A percentile compares a stretch with the other conserved stretches of the same genome.
Evolutionary conservation across 2,329 filamentous ascomycete species (phyloP).

Genomic region (Sclerotinia borealis): DNA sequence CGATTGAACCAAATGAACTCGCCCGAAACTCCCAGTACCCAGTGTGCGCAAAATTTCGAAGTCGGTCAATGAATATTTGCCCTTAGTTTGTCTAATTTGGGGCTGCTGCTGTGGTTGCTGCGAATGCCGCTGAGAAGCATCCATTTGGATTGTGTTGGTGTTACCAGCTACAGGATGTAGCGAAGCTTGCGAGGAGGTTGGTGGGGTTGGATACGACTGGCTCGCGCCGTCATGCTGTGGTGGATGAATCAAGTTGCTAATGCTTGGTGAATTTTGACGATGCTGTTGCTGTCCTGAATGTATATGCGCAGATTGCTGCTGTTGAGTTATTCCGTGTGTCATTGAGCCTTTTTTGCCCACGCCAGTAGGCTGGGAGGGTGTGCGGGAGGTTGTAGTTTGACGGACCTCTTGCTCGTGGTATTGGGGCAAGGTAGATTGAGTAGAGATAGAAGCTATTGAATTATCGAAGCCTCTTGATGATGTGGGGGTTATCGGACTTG

Average conservation of each 20-base stretch:
- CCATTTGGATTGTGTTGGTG: conserved; percentile 3
- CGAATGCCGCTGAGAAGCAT: conserved; percentile 11
- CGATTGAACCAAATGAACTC: conserved; percentile 94
- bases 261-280: conserved; percentile 66
- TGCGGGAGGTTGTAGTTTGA: conserved; percentile 25
- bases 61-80: conserved; percentile 90
- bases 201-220: conserved; percentile 29
- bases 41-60: conserved; percentile 87
- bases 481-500: conserved; percentile 56
- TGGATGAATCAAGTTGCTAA: conserved; percentile 76
- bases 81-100: conserved; percentile 69
- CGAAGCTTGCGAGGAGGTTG: conserved; percentile 6
- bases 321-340: conserved; percentile 30
- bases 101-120: conserved; percentile 18
- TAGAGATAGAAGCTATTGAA: conserved; percentile 36
- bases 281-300: conserved; percentile 28
- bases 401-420: conserved; percentile 24
- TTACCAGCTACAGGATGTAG: conserved; percentile 2
- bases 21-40: conserved; percentile 92
- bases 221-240: conserved; percentile 45
- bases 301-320: conserved; percentile 31
- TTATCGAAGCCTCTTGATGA: conserved; percentile 44
- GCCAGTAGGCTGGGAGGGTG: conserved; percentile 26
- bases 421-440: conserved; percentile 32
- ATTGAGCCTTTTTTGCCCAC: conserved; percentile 31